These are phyloP conservation scores for Phylloporus scabripes DNA, from an alignment of 768 basidiomycete genomes.

Conservation along the genomic window DNA sequence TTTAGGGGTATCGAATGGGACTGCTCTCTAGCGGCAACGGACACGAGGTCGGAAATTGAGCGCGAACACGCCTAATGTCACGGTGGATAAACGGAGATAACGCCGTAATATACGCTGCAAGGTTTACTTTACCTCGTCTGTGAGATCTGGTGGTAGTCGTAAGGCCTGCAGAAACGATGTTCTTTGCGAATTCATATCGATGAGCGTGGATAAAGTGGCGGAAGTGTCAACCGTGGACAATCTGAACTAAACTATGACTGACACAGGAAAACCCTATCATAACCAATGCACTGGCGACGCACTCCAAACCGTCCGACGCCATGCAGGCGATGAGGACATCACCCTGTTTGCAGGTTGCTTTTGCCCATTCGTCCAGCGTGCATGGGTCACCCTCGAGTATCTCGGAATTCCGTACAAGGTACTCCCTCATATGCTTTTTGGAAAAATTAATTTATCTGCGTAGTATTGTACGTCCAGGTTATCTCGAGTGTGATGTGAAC, in stretches of 20 bases:
- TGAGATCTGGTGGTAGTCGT: conserved; percentile 16
- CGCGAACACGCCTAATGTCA: conserved; percentile 15
- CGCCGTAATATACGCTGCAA: background rate
- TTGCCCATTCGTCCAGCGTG: conserved; percentile 80
- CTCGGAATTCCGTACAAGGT: conserved; percentile 70
- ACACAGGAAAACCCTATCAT: conserved; percentile 39
- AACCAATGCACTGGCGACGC: conserved; percentile 45
- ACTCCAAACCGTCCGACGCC: conserved; percentile 49
- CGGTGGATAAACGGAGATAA: background rate
- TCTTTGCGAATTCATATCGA: background rate
- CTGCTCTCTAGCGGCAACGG: conserved; percentile 10
- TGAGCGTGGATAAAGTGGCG: background rate
- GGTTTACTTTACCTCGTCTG: conserved; percentile 18
- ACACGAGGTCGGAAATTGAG: conserved; percentile 18
- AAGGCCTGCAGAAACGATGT: conserved; percentile 15
- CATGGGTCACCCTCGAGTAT: conserved; percentile 70
- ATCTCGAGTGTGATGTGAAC: background rate
- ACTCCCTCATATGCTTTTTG: conserved; percentile 7
- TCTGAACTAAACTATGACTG: conserved; percentile 17
- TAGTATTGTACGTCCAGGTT: conserved; percentile 36
- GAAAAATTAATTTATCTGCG: background rate
- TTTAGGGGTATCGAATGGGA: conserved; percentile 8
- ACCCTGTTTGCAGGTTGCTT: conserved; percentile 70
- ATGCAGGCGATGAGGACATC: conserved; percentile 45
- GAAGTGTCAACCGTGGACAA: background rate